A percentile compares a stretch with the other conserved stretches of the same genome.
phyloP scores from a whole-genome alignment of 176 grass and related monocot species.

The Canna indica region DNA sequence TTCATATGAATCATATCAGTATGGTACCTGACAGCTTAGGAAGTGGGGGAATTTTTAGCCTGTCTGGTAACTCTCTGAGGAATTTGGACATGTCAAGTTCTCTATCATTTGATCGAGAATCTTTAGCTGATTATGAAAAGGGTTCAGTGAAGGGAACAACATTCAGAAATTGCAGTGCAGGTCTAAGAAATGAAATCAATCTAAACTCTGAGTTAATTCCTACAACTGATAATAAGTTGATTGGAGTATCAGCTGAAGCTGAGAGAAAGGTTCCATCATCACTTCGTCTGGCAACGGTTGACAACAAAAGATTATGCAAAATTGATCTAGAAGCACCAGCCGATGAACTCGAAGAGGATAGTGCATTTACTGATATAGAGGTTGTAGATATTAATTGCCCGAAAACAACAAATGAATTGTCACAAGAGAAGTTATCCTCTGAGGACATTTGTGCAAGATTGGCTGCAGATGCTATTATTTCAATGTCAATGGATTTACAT shows the following conservation, averaged over 20 bases:
- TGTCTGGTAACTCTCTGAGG: background rate
- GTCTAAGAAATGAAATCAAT: slow-evolving; percentile 29
- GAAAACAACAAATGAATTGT: background rate
- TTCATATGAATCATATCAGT: background rate
- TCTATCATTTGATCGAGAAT: background rate
- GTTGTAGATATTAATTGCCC: background rate
- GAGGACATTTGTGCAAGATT: slow-evolving; percentile 14
- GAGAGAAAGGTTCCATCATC: background rate
- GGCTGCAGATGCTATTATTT: slow-evolving; percentile 66
- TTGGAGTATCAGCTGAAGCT: slow-evolving; percentile 30
- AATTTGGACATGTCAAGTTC: background rate
- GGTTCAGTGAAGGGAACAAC: slow-evolving; percentile 7
- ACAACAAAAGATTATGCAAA: slow-evolving; percentile 27
- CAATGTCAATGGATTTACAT: slow-evolving; percentile 38
- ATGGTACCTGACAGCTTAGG: background rate
- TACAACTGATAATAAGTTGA: slow-evolving; percentile 27
- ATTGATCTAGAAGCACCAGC: slow-evolving; percentile 47
- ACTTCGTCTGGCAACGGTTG: slow-evolving; percentile 20
- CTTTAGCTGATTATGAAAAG: background rate
- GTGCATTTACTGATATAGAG: background rate
- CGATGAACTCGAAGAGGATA: slow-evolving; percentile 22
- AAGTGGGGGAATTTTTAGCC: background rate
- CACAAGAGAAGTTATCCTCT: slow-evolving; percentile 11
- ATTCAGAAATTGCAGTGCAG: slow-evolving; percentile 2
- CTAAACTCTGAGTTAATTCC: slow-evolving; percentile 44